phyloP scores from a whole-genome alignment of 306 rosid species.

The Sicyos edulis region DNA sequence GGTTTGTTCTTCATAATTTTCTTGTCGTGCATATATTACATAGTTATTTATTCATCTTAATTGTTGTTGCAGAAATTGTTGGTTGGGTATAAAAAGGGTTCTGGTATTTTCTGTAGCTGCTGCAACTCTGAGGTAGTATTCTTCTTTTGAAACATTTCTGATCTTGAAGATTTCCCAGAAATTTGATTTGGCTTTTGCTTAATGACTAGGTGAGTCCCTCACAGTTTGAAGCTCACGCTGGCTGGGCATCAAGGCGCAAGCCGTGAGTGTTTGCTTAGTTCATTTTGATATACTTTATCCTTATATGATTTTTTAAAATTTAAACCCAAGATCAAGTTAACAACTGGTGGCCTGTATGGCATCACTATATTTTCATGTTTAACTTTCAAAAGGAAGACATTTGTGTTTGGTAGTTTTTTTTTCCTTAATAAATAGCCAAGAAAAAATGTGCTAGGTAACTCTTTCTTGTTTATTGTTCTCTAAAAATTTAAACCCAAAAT shows the following conservation, averaged over 20 bases:
- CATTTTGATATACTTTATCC: background rate
- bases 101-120: constrained; percentile 66
- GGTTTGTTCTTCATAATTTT: background rate
- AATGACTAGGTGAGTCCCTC: constrained; percentile 82
- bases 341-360: too few species aligned
- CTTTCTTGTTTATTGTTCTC: background rate
- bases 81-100: constrained; percentile 72
- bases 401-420: background rate
- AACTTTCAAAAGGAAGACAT: background rate
- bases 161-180: constrained; percentile 3
- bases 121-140: constrained; percentile 60
- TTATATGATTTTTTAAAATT: too few species aligned
- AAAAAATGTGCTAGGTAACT: background rate
- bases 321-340: too few species aligned
- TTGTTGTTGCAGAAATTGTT: constrained; percentile 51
- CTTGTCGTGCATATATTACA: background rate
- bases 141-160: constrained; percentile 12
- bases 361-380: too few species aligned
- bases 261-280: constrained; percentile 61
- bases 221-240: constrained; percentile 94
- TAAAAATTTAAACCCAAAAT: background rate
- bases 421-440: background rate
- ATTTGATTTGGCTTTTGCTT: constrained; percentile 17
- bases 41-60: constrained; percentile 24
- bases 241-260: constrained; percentile 84